phyloP scores from a whole-genome alignment of 306 rosid genomes.

The Cyclanthera cordifolia region DNA sequence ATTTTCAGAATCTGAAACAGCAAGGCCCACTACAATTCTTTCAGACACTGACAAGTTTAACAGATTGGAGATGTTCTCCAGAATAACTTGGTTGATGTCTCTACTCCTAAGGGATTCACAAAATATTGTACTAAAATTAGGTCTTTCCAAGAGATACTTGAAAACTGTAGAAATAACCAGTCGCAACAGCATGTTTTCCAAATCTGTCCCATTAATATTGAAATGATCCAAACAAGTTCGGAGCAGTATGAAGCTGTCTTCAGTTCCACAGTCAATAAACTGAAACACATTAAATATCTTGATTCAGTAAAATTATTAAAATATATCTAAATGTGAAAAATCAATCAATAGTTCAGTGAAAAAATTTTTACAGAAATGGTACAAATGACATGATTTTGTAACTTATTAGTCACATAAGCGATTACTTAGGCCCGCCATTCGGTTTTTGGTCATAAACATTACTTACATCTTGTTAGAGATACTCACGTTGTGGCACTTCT shows the following conservation, averaged over 20 bases:
- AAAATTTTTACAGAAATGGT: neutral
- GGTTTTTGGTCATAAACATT: too few relatives aligned
- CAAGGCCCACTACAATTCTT: slow-evolving; percentile 68
- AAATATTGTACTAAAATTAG: slow-evolving; percentile 71
- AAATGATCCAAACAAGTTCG: slow-evolving; percentile 71
- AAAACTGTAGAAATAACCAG: slow-evolving; percentile 42
- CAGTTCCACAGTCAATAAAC: slow-evolving; percentile 64
- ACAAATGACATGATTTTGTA: neutral
- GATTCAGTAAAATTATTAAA: slow-evolving; percentile 16
- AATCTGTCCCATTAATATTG: slow-evolving; percentile 32
- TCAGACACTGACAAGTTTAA: slow-evolving; percentile 56
- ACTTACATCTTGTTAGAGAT: too few relatives aligned
- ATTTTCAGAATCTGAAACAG: slow-evolving; percentile 82
- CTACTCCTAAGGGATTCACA: slow-evolving; percentile 55
- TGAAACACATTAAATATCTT: slow-evolving; percentile 23
- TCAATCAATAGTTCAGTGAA: neutral
- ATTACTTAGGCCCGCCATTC: neutral
- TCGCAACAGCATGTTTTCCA: slow-evolving; percentile 35
- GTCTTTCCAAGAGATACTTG: slow-evolving; percentile 58
- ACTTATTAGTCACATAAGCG: neutral
- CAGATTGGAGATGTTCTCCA: slow-evolving; percentile 46
- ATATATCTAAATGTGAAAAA: neutral
- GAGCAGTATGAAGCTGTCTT: slow-evolving; percentile 76
- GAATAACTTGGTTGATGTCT: slow-evolving; percentile 53
- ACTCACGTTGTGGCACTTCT: too few relatives aligned